Base-by-base conservation (phyloP, 306 rosid genomes). In the Trifolium dubium region DNA sequence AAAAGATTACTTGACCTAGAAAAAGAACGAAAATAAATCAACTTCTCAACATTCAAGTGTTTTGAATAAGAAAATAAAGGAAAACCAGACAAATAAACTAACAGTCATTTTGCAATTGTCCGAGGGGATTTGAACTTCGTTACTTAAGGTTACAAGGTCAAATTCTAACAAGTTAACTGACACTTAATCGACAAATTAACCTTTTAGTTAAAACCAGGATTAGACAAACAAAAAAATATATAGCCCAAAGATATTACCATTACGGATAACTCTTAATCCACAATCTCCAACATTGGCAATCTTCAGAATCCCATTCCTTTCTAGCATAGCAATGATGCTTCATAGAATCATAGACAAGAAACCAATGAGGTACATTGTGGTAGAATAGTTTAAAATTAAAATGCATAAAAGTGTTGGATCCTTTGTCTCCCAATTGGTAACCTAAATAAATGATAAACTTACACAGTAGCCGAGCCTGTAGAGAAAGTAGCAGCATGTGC, bases 201-300 rank as follows among this genome's bases (percentile, higher is more conserved):
- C 9, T 6, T 51, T 17, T 46, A 14, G 59, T 69, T 65, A 53
- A 31, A 47, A 56, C 43, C 41, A 71, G 7, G 44, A 77, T 23
- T 35, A 59, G 66, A 64, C 31, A 10, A 34, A 23, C 23, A 37
- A 6, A 35, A 37, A 37, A 37, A 37, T 37, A 74, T 67, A 64
- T 55, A 30, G 29, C 9, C 23, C 23, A 23, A 19, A 31, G 56
- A 78, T 69, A 46, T 76, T 84, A 92, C 99, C 97, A 66, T 79
- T 84, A 43, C 96, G 95, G 62, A 94, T 85, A 81, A 88, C 37
- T 77, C 82, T 87, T 64, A 94, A 82, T 76, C 97, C 93, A 86
- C 97, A 89, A 83, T 94, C 99, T 64, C 99, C 93, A 34, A 94
- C 92, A 85, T 86, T 94, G 29, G 99, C 96, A 66, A 94, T 87